These are phyloP conservation scores for Zymoseptoria passerinii DNA, from an alignment of 2,329 filamentous ascomycete genomes.

Conservation along the genomic window DNA sequence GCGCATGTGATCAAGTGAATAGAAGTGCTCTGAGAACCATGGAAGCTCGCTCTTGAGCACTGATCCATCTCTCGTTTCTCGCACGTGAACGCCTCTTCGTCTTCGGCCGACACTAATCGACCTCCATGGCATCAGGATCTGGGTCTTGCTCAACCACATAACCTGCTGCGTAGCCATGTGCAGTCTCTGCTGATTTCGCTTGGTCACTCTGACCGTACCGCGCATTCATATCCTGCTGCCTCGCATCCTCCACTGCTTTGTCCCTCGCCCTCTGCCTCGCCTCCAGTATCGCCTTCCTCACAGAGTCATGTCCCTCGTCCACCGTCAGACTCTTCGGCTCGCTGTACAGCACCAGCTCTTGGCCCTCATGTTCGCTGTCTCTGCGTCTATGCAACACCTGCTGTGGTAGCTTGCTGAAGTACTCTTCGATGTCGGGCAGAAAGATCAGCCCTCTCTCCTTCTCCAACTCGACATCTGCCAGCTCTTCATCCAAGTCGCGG, in stretches of 20 bases:
- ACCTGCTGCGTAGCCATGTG: conserved; percentile 27
- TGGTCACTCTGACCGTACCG: conserved; percentile 20
- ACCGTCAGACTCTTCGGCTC: conserved; percentile 70
- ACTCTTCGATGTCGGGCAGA: conserved; percentile 76
- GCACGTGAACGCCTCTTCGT: too few species aligned
- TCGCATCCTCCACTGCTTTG: conserved; percentile 27
- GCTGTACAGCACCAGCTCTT: conserved; percentile 70
- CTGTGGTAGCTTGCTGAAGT: conserved; percentile 61
- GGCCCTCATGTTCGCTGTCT: conserved; percentile 50
- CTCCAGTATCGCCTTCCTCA: conserved; percentile 77
- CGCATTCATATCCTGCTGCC: conserved; percentile 27
- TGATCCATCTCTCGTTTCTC: too few species aligned
- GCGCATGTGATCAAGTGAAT: too few species aligned
- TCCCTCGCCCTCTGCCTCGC: conserved; percentile 61
- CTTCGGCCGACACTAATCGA: too few species aligned
- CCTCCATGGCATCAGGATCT: conserved; percentile 60
- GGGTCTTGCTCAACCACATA: conserved; percentile 38
- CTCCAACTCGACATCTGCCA: conserved; percentile 58
- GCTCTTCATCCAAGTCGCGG: conserved; percentile 79
- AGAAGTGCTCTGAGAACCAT: too few species aligned
- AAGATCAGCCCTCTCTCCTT: conserved; percentile 61
- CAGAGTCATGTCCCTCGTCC: conserved; percentile 62
- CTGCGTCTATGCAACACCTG: conserved; percentile 52
- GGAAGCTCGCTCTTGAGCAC: too few species aligned
- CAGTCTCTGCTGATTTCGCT: conserved; percentile 22